Conservation (phyloP, 2,329 filamentous ascomycete genomes). For the Ophiocordyceps camponoti-leonardi region DNA sequence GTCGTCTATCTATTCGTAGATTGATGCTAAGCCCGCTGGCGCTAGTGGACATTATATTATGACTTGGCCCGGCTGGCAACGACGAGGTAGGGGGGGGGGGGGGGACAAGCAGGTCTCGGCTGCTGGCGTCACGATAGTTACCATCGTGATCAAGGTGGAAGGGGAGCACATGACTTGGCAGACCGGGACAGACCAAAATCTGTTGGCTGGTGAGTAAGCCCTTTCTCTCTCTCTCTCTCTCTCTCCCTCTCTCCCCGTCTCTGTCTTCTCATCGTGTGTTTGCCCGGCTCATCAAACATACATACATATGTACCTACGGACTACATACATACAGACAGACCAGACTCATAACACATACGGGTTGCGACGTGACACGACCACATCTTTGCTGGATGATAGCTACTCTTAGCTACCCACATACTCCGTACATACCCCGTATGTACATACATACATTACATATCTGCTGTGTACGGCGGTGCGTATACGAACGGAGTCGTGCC, state of each 20-base stretch:
- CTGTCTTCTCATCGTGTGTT: too few species aligned
- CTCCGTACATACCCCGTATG: too few species aligned
- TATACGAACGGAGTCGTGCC: not conserved
- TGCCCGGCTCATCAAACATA: too few species aligned
- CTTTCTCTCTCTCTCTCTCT: too few species aligned
- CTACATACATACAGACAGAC: too few species aligned
- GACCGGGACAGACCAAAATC: not conserved
- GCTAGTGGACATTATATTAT: not conserved
- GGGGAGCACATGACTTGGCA: slow-evolving; percentile 2
- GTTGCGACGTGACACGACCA: slow-evolving; percentile 9
- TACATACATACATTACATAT: too few species aligned
- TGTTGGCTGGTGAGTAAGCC: slow-evolving; percentile 3
- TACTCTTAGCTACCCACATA: too few species aligned
- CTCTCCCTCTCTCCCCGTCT: too few species aligned
- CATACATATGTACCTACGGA: not conserved
- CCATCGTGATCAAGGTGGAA: slow-evolving; percentile 1
- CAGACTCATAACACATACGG: slow-evolving; percentile 1
- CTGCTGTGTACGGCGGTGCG: not conserved
- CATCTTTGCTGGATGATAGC: not conserved
- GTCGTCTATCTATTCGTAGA: too few species aligned
- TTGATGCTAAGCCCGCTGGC: too few species aligned
- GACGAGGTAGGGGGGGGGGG: too few species aligned
- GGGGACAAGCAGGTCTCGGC: slow-evolving; percentile 5
- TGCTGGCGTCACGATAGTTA: slow-evolving; percentile 3
- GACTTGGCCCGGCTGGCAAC: too few species aligned